Evolutionary conservation across 495 filamentous ascomycete species (phyloP).

Genomic region (Aspergillus cristatus): DNA sequence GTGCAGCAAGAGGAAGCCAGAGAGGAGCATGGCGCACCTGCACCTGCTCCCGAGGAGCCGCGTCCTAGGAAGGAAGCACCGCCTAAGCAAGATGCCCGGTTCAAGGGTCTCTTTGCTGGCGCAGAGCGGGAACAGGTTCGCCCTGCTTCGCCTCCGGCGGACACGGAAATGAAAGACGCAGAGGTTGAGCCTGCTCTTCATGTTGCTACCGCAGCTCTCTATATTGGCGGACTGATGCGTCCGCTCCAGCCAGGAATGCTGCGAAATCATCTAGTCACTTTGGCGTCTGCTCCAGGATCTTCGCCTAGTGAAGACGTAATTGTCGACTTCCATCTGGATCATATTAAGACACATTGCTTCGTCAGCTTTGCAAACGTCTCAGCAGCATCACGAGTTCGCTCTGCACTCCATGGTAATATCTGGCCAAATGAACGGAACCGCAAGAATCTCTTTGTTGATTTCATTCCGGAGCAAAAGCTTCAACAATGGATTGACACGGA

Average conservation of each 20-base stretch:
- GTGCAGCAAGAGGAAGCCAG: background rate
- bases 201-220: constrained; percentile 74
- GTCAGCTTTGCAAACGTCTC: constrained; percentile 56
- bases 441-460: constrained; percentile 83
- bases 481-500: constrained; percentile 68
- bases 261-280: constrained; percentile 52
- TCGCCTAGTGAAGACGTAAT: constrained; percentile 45
- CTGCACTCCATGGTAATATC: constrained; percentile 61
- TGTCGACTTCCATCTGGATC: constrained; percentile 66
- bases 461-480: constrained; percentile 69
- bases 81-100: constrained; percentile 37
- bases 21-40: background rate
- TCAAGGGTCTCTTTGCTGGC: constrained; percentile 45
- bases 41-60: constrained; percentile 1
- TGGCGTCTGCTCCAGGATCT: constrained; percentile 52
- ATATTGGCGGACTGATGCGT: constrained; percentile 86
- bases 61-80: constrained; percentile 8
- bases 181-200: constrained; percentile 62
- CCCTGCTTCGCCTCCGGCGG: constrained; percentile 13
- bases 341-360: constrained; percentile 82
- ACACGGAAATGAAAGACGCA: constrained; percentile 31
- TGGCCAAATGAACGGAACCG: constrained; percentile 86
- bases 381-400: constrained; percentile 70
- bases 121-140: constrained; percentile 11
- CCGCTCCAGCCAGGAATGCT: constrained; percentile 62